Evolutionary conservation across 805 yeast genomes (phyloP).

Genomic region (Candida stauntonica): DNA sequence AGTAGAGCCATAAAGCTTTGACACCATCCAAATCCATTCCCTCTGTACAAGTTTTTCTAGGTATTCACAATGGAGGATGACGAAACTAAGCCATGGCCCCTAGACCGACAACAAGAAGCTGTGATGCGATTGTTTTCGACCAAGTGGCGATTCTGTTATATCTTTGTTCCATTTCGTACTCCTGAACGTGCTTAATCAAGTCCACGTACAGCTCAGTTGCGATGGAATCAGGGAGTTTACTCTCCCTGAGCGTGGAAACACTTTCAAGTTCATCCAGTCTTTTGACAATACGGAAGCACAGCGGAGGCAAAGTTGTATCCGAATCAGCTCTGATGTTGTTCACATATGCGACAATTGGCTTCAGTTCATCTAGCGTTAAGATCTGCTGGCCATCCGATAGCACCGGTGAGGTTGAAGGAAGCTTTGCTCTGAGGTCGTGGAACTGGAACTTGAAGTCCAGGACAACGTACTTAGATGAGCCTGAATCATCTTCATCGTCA

Average conservation of each 20-base stretch:
- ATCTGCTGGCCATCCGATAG: slow-evolving; percentile 53
- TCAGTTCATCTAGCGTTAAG: slow-evolving; percentile 52
- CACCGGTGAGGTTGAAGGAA: slow-evolving; percentile 45
- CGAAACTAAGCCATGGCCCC: slow-evolving; percentile 53
- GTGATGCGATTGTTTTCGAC: slow-evolving; percentile 59
- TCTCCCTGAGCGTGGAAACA: slow-evolving; percentile 35
- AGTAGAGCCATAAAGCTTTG: too few species aligned
- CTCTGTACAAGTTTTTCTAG: too few species aligned
- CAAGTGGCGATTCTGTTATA: slow-evolving; percentile 46
- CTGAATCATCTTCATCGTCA: slow-evolving; percentile 29
- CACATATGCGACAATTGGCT: slow-evolving; percentile 57
- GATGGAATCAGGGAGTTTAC: slow-evolving; percentile 46
- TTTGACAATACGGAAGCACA: slow-evolving; percentile 42
- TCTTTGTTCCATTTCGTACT: slow-evolving; percentile 43
- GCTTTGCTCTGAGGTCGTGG: slow-evolving; percentile 53
- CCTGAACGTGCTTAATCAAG: slow-evolving; percentile 46
- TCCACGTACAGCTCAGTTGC: slow-evolving; percentile 57
- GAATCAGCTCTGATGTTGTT: slow-evolving; percentile 39
- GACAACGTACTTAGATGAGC: slow-evolving; percentile 48
- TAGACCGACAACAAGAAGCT: slow-evolving; percentile 50
- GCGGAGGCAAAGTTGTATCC: slow-evolving; percentile 26
- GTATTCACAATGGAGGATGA: too few species aligned
- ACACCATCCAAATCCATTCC: too few species aligned
- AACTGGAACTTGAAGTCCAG: slow-evolving; percentile 64
- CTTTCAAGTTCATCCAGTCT: slow-evolving; percentile 40